Base-by-base conservation (phyloP, 2,329 filamentous ascomycete genomes). In the Macrophomina tecta region DNA sequence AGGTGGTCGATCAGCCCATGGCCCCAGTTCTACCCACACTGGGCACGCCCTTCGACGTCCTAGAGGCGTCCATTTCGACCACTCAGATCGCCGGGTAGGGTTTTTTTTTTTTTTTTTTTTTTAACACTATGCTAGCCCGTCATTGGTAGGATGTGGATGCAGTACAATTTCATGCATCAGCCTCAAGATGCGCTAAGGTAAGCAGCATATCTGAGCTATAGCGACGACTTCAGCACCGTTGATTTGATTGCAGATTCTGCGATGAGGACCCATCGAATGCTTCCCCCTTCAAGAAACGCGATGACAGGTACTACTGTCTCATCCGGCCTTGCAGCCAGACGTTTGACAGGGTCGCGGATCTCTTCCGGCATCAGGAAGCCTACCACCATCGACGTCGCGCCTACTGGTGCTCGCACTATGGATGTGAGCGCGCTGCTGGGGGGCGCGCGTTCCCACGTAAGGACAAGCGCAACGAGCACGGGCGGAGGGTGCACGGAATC, bases 391-490 rank as follows among this genome's bases (percentile, higher is more conserved):
- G 14, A 12, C 11, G 8, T 7, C n/a, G 18, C 23, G 11, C 14
- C 14, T 49, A 55, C 23, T 42, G 49, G 14, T 60, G 64, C 23
- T 51, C 42, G 7, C 23, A 51, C 32, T 30, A 23, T 5, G 28
- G n/a, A 36, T 52, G 36, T 40, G 28, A 16, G 16, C 63, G 56
- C 42, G 32, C n/a, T 4, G 3, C 11, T n/a, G 28, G 23, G 5
- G 53, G 55, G 3, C 51, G 64, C 51, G 46, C 64, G 5, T 68
- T 67, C 32, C 36, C 64, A 7, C 52, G 64, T 8, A 52, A 55
- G 4, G 64, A 68, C 48, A 68, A 68, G 49, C 65, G 56, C 23
- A 64, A 67, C 42, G 67, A 67, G 32, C 67, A 68, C 32, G 48
- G 64, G 12, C 66, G 67, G 48, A 67, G 53, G 49, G 45, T 64